Base-by-base conservation (phyloP, 192 early-diverging fungal genomes). In the Dissophora globulifera region DNA sequence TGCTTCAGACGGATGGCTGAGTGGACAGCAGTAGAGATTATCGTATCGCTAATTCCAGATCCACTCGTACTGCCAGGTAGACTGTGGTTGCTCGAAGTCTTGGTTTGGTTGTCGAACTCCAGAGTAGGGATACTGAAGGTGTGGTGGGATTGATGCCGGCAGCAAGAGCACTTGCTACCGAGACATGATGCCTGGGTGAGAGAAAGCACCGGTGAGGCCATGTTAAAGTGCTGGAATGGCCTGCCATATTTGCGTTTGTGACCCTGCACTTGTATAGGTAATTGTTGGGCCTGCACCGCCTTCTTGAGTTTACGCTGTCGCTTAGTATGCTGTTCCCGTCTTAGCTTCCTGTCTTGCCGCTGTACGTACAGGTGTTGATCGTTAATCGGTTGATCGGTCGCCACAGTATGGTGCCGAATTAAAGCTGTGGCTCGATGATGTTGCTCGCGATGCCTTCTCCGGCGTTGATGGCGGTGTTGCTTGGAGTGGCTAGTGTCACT, bases 1-100 rank as follows among this genome's bases (percentile, higher is more conserved):
- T 83, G 84, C 58, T 88, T 88, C 9, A 88, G 53, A 5, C 80
- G 57, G 42, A 88, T 81, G 0, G 86, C 86, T 48, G 74, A 68
- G 12, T 70, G 52, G 25, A 88, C 79, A 0, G 79, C 76, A 0
- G 78, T 64, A 13, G 84, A 65, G 50, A 86, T 86, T 2, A 88
- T 71, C 16, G 72, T 55, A 25, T 76, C 72, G 15, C 58, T 52
- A 5, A 76, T 22, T 3, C 55, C 50, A 19, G 49, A 22, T 11
- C 26, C 51, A 33, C 25, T 29, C 32, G 33, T 41, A 35, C 8
- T 32, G 25, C 10, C 10, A 27, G 26, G 30, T 6, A 11, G 27
- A n/a, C 17, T 53, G 51, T 7, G 27, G 51, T 30, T 16, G 29
- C 19, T 30, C 30, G 17, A 45, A 45, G 43, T 10, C 43, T n/a